These are phyloP conservation scores for Aegilops umbellulata DNA, from an alignment of 176 grass and related monocot species.

Conservation along the genomic window DNA sequence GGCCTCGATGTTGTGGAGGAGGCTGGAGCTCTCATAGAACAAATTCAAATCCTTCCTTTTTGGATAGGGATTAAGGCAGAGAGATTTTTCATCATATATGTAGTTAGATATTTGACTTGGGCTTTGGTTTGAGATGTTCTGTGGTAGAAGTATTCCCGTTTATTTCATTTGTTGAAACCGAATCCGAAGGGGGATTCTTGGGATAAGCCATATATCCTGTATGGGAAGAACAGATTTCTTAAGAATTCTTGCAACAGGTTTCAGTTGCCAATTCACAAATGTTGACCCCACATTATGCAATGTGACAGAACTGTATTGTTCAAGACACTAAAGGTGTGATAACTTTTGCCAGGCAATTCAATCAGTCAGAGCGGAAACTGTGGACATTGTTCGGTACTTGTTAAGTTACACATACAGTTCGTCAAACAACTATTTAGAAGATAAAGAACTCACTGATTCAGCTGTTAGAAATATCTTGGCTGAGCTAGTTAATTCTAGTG, in stretches of 20 bases:
- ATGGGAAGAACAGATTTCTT: background rate
- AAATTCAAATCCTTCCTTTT: background rate
- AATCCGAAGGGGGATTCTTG: background rate
- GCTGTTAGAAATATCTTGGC: constrained; percentile 65
- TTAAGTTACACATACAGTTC: constrained; percentile 66
- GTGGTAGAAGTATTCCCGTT: background rate
- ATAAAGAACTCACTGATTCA: constrained; percentile 56
- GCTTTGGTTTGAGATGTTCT: background rate
- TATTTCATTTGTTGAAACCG: background rate
- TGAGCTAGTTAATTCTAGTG: constrained; percentile 56
- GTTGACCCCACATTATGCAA: background rate
- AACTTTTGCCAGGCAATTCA: constrained; percentile 39
- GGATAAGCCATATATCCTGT: constrained; percentile 6
- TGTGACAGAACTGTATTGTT: background rate
- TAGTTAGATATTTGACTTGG: background rate
- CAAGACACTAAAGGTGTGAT: constrained; percentile 16
- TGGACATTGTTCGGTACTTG: constrained; percentile 79
- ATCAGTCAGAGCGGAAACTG: constrained; percentile 60
- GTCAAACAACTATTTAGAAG: constrained; percentile 32
- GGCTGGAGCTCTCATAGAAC: background rate
- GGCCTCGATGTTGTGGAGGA: too few relatives aligned
- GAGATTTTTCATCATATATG: background rate
- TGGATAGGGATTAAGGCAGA: background rate
- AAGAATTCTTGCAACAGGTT: background rate
- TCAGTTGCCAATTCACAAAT: background rate